Conservation (phyloP, 352 stramenopile species). For the Ochromonadaceae sp. region DNA sequence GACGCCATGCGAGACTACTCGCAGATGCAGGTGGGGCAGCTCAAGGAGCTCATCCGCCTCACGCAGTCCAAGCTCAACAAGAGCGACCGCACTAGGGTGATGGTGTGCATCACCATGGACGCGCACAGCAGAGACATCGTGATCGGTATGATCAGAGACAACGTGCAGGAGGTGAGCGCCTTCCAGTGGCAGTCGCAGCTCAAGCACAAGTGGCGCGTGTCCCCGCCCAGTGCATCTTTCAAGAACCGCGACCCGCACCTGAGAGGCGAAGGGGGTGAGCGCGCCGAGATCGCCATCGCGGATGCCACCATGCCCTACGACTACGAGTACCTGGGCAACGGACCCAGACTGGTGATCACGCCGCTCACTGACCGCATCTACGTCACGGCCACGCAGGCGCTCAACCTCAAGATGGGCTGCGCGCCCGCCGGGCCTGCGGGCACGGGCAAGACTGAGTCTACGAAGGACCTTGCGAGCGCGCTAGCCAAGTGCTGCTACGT, state of each 20-base stretch:
- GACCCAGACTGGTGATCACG: constrained; percentile 79
- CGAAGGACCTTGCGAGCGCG: constrained; percentile 80
- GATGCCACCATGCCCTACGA: constrained; percentile 83
- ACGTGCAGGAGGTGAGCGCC: constrained; percentile 51
- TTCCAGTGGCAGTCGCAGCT: constrained; percentile 89
- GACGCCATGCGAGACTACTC: constrained; percentile 72
- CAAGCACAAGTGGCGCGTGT: constrained; percentile 78
- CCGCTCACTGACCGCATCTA: constrained; percentile 88
- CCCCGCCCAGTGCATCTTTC: constrained; percentile 60
- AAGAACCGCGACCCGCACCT: constrained; percentile 72
- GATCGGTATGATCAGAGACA: constrained; percentile 77
- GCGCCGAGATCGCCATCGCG: constrained; percentile 56
- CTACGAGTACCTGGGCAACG: constrained; percentile 90
- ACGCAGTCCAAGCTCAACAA: constrained; percentile 64
- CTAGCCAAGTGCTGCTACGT: constrained; percentile 84
- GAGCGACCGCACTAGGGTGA: constrained; percentile 74
- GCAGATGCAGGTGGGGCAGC: constrained; percentile 70
- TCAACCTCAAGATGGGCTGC: constrained; percentile 88
- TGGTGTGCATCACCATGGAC: constrained; percentile 89
- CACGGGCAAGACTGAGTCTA: constrained; percentile 84
- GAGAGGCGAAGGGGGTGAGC: constrained; percentile 39
- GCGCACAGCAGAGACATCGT: constrained; percentile 81
- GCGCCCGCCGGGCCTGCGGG: constrained; percentile 67
- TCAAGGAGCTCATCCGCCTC: constrained; percentile 73
- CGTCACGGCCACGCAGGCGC: constrained; percentile 78